Evolutionary conservation across 352 stramenopile genomes (phyloP), one percentile per base, ranked within the genome.

Genomic region (Phytophthora aleatoria): DNA sequence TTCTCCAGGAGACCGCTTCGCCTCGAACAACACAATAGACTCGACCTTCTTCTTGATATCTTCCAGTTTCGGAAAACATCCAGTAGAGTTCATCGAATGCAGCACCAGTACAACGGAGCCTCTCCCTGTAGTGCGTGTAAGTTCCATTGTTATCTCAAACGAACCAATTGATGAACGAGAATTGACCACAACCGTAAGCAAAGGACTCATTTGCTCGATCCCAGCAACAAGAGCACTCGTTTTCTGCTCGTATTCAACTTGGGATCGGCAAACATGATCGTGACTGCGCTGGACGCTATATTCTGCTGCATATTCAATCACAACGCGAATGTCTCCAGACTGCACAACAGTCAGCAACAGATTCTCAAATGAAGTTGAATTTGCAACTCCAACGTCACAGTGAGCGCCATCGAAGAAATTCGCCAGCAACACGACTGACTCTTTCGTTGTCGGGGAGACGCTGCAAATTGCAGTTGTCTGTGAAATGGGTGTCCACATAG

Each of bases 351-450:
- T 74, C 0, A 91, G 60, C 20, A 90, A 35, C 9, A 87, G 33
- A n/a, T 81, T 85, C 47, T 89, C 83, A 16, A 91, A 87, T 2
- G 74, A 85, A 27, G 81, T 87, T 12, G 73, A 16, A 8, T 56
- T 74, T 20, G 58, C 36, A 47, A 72, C 38, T 1, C 65, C 68
- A 3, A 81, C 48, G 39, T 91, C 83, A 16, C 82, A 36, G 50
- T 91, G 75, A 1, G 76, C 74, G 13, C 77, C 77, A 48, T 91
- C 74, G 26, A 76, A 89, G 35, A 91, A 90, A 30, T 87, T 89
- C 16, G 71, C 69, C 7, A 88, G 36, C 2, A 91, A 44, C 4
- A 78, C 67, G 39, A 89, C 74, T 5, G 57, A 60, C 26, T 50
- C 38, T 13, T 44, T 39, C 3, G 44, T 28, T 4, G 8, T 41